These are phyloP conservation scores for Acanthamoeba sp. DNA, from an alignment of 208 protist genomes.

Conservation along the genomic window DNA sequence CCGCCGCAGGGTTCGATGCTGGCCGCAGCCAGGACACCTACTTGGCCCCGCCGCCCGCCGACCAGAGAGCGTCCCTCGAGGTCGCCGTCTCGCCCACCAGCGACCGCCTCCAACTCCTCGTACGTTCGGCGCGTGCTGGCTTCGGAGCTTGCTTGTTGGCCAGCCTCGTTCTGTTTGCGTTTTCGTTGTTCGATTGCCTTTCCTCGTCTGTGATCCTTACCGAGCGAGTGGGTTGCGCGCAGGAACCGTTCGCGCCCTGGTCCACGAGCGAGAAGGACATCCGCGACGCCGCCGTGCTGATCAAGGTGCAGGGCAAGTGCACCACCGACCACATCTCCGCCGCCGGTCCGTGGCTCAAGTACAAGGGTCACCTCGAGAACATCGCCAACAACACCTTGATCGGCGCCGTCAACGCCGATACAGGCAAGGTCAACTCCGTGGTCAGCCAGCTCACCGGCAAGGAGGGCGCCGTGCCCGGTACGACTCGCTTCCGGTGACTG, in stretches of 20 bases:
- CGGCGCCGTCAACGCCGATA: constrained; percentile 90
- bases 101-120: constrained; percentile 87
- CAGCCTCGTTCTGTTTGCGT: no score
- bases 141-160: no score
- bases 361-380: constrained; percentile 94
- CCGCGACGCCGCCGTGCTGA: constrained; percentile 77
- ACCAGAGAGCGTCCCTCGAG: constrained; percentile 76
- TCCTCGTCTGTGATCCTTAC: no score
- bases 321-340: constrained; percentile 94
- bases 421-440: constrained; percentile 89
- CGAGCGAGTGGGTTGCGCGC: neutral
- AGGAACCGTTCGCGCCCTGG: constrained; percentile 80
- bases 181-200: no score
- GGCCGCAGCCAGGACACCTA: constrained; percentile 84
- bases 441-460: constrained; percentile 89
- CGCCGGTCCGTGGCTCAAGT: constrained; percentile 90
- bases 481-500: neutral
- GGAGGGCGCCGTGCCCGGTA: constrained; percentile 80
- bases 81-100: constrained; percentile 86
- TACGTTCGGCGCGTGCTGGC: constrained; percentile 79
- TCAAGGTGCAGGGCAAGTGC: constrained; percentile 91
- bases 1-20: constrained; percentile 86
- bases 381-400: constrained; percentile 94
- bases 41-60: constrained; percentile 84
- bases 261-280: constrained; percentile 76